These are phyloP conservation scores for Phytophthora megakarya DNA, from an alignment of 352 stramenopile genomes.

Conservation along the genomic window DNA sequence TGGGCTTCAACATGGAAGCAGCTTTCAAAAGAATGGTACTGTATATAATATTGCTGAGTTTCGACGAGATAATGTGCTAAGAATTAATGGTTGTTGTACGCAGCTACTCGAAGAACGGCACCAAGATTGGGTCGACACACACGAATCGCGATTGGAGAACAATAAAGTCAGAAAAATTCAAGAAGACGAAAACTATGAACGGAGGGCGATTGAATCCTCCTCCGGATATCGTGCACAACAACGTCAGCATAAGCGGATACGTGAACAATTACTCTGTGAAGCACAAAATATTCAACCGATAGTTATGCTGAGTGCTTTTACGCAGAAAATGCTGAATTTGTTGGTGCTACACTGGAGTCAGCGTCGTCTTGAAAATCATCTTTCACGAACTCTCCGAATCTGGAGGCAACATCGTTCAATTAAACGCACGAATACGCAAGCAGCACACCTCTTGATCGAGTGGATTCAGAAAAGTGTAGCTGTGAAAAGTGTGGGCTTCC, in stretches of 20 bases:
- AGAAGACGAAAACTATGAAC: conserved; percentile 58
- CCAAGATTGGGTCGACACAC: conserved; percentile 40
- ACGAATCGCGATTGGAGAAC: conserved; percentile 40
- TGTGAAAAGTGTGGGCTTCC: conserved; percentile 58
- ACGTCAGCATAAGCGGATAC: conserved; percentile 43
- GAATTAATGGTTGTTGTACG: neutral
- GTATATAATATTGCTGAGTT: neutral
- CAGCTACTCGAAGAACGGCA: conserved; percentile 56
- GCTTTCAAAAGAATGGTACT: conserved; percentile 55
- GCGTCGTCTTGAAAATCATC: conserved; percentile 37
- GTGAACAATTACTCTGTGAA: conserved; percentile 39
- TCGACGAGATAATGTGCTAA: too few relatives aligned
- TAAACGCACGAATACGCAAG: conserved; percentile 36
- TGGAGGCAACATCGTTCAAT: conserved; percentile 50
- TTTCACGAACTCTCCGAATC: conserved; percentile 49
- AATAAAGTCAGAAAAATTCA: conserved; percentile 42
- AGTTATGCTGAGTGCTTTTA: conserved; percentile 52
- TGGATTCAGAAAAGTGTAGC: conserved; percentile 71
- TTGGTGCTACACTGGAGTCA: conserved; percentile 47
- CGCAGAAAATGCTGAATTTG: conserved; percentile 43
- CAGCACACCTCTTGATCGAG: conserved; percentile 51
- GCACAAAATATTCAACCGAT: conserved; percentile 52
- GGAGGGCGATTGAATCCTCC: conserved; percentile 49
- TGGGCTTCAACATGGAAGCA: conserved; percentile 65
- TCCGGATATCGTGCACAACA: conserved; percentile 52